These are phyloP conservation scores for Boletus subcaerulescens DNA, from an alignment of 768 basidiomycete species.

Conservation along the genomic window DNA sequence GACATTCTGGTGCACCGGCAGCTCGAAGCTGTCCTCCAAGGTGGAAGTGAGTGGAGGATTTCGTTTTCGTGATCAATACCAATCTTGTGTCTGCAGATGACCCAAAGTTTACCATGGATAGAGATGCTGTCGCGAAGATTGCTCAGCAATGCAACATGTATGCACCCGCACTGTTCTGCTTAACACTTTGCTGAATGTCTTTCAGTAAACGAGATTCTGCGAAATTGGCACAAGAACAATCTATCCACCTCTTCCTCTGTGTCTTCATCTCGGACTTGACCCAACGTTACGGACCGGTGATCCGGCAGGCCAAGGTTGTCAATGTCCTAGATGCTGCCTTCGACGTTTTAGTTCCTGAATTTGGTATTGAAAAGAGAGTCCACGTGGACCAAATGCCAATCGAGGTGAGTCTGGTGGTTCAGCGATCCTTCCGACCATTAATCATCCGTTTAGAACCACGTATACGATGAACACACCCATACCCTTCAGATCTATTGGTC, in stretches of 20 bases:
- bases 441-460: slow-evolving; percentile 68
- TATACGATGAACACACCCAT: slow-evolving; percentile 93
- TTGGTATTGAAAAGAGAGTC: slow-evolving; percentile 98
- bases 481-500: slow-evolving; percentile 97
- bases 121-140: slow-evolving; percentile 95
- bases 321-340: slow-evolving; percentile 97
- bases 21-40: slow-evolving; percentile 82
- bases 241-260: slow-evolving; percentile 92
- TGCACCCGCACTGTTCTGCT: slow-evolving; percentile 24
- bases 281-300: slow-evolving; percentile 90
- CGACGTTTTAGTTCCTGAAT: slow-evolving; percentile 94
- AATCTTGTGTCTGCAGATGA: slow-evolving; percentile 44
- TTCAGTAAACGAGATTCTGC: slow-evolving; percentile 88
- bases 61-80: not conserved
- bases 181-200: slow-evolving; percentile 2
- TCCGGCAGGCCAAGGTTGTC: slow-evolving; percentile 93
- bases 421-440: slow-evolving; percentile 3
- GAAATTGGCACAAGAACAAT: slow-evolving; percentile 91
- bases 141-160: slow-evolving; percentile 99
- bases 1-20: slow-evolving; percentile 96
- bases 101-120: slow-evolving; percentile 93
- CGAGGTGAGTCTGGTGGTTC: slow-evolving; percentile 55
- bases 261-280: slow-evolving; percentile 93
- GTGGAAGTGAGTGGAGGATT: slow-evolving; percentile 47
- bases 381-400: slow-evolving; percentile 99